These are phyloP conservation scores for California macrophylla DNA, from an alignment of 441 rosid genomes.

Conservation along the genomic window DNA sequence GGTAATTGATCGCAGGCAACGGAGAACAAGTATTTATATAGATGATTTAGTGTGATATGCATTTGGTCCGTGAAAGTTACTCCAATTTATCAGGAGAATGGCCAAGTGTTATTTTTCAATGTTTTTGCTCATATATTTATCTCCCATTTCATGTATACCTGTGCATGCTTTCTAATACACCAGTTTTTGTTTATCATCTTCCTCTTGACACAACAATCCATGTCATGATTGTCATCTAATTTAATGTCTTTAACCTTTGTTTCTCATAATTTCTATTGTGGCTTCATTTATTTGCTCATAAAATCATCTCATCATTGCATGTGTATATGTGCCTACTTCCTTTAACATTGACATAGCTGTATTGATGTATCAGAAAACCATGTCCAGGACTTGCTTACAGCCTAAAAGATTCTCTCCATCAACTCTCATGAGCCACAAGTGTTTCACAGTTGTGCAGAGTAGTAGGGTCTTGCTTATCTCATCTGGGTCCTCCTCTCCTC, in stretches of 20 bases:
- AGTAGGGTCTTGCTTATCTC: background rate
- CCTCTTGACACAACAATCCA: too few relatives aligned
- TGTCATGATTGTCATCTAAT: too few relatives aligned
- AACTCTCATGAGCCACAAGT: slow-evolving; percentile 3
- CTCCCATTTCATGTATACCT: background rate
- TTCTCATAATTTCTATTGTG: too few relatives aligned
- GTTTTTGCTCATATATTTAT: too few relatives aligned
- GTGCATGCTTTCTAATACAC: background rate
- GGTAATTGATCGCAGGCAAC: too few relatives aligned
- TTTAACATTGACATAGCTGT: background rate
- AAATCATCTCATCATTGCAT: background rate
- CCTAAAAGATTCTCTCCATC: background rate
- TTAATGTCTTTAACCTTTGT: too few relatives aligned
- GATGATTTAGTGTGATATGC: too few relatives aligned
- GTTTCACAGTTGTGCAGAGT: background rate
- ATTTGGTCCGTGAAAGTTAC: too few relatives aligned
- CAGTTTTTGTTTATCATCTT: background rate
- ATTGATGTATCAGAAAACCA: slow-evolving; percentile 2
- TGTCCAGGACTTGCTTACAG: background rate
- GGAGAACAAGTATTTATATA: too few relatives aligned
- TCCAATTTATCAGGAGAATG: too few relatives aligned
- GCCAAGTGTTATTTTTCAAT: too few relatives aligned
- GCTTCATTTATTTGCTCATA: too few relatives aligned
- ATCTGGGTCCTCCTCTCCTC: background rate
- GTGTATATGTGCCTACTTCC: background rate